These are phyloP conservation scores for Phytopythium chamaehyphon DNA, from an alignment of 352 stramenopile species.

Conservation along the genomic window DNA sequence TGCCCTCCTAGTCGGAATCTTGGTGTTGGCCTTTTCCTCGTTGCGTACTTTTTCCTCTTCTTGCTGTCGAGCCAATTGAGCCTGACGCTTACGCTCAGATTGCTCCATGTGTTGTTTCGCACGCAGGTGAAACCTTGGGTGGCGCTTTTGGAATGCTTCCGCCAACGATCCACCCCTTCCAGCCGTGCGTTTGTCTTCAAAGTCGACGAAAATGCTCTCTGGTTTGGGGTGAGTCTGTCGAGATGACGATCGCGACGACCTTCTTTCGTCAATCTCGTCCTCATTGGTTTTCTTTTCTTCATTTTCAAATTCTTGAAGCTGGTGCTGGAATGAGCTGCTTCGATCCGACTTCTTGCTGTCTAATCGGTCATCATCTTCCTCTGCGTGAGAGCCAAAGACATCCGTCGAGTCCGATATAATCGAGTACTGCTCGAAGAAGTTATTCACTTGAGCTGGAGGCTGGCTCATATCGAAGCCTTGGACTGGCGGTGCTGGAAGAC, in stretches of 20 bases:
- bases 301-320: constrained; percentile 2
- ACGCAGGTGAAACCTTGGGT: constrained; percentile 49
- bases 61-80: constrained; percentile 26
- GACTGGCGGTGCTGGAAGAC: background rate
- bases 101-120: constrained; percentile 9
- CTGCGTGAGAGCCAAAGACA: background rate
- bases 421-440: constrained; percentile 5
- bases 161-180: constrained; percentile 31
- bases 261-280: constrained; percentile 4
- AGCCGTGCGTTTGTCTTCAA: constrained; percentile 8
- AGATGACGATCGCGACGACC: background rate
- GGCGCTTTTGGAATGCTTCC: constrained; percentile 52
- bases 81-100: constrained; percentile 24
- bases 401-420: constrained; percentile 7
- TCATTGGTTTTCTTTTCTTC: constrained; percentile 29
- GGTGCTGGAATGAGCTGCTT: background rate
- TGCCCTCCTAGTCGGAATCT: background rate
- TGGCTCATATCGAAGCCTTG: constrained; percentile 8
- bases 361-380: background rate
- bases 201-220: background rate
- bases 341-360: background rate
- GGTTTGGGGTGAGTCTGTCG: background rate
- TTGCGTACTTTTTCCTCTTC: constrained; percentile 11
- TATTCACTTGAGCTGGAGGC: constrained; percentile 5
- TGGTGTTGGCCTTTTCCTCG: constrained; percentile 6